Evolutionary conservation across 805 yeast species (phyloP), one percentile per base, ranked within the genome.

Genomic region (Candida montana): DNA sequence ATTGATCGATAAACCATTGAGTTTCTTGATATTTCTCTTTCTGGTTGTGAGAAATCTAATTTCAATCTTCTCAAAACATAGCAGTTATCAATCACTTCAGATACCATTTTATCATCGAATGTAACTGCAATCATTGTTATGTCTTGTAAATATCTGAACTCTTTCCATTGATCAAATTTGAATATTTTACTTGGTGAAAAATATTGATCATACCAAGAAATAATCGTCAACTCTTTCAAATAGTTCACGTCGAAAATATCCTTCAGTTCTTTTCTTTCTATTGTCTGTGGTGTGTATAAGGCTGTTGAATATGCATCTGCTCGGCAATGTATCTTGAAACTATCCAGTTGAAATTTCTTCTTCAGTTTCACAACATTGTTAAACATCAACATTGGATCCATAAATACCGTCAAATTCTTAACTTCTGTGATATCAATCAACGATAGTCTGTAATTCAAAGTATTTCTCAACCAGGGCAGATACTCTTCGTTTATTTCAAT

Each of bases 201-300:
- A 15, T 58, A 41, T n/a, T 58, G 53, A 38, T 67, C 70, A 47
- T 59, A 64, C 73, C 73, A 68, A 3, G 73, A 68, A 5, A 68
- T 67, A 4, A 68, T 57, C 0, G 73, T 67, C 24, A 68, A 50
- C 0, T 61, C 57, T 41, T 61, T 63, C 40, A 68, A 51, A 3
- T 58, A 48, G 35, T 62, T 49, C 3, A 55, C 49, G 45, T 66
- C 69, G 38, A 68, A 66, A 2, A 68, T 44, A 33, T 68, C 71
- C 7, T 61, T 57, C 21, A 67, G 48, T 3, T 49, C 47, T 8
- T 52, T 40, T 33, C 50, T 48, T 30, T 49, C 49, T 11, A 38
- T 15, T 5, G 30, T 31, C 26, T 46, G 41, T 27, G 53, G 45
- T 28, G 40, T 40, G 37, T 63, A 65, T 33, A 65, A 52, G 21